A percentile compares a stretch with the other conserved stretches of the same genome.
These are phyloP conservation scores for Craterostigma plantagineum DNA, from an alignment of 257 asterid genomes.

Conservation along the genomic window DNA sequence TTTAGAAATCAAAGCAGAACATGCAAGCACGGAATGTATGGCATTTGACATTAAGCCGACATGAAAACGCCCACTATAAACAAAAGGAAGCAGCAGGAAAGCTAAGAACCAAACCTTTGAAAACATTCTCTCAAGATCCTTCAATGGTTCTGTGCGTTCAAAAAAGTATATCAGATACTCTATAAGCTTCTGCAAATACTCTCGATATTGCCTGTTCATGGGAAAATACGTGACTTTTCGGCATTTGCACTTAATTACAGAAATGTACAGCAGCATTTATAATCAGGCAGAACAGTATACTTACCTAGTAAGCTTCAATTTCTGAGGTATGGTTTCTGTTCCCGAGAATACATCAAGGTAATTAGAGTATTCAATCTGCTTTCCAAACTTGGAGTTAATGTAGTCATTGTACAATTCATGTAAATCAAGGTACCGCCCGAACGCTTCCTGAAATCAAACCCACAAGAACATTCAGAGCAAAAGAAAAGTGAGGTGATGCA, in stretches of 20 bases:
- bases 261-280: too few species aligned
- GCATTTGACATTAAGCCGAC: slow-evolving; percentile 4
- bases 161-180: slow-evolving; percentile 63
- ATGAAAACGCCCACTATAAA: neutral
- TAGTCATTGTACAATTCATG: slow-evolving; percentile 74
- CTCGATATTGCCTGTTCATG: slow-evolving; percentile 54
- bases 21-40: neutral
- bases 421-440: slow-evolving; percentile 87
- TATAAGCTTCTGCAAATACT: slow-evolving; percentile 61
- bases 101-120: slow-evolving; percentile 36
- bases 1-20: neutral
- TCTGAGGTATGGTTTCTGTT: slow-evolving; percentile 39
- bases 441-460: slow-evolving; percentile 50
- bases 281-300: neutral
- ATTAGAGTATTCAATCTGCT: slow-evolving; percentile 63
- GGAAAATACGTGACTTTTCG: neutral
- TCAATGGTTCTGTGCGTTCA: slow-evolving; percentile 77
- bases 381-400: slow-evolving; percentile 76
- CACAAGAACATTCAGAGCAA: neutral
- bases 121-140: slow-evolving; percentile 78
- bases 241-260: too few species aligned
- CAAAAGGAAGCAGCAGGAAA: neutral
- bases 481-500: neutral
- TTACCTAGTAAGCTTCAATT: slow-evolving; percentile 71
- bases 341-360: slow-evolving; percentile 66